These are phyloP conservation scores for Noccaea caerulescens DNA, from an alignment of 345 rosid genomes.

Conservation along the genomic window DNA sequence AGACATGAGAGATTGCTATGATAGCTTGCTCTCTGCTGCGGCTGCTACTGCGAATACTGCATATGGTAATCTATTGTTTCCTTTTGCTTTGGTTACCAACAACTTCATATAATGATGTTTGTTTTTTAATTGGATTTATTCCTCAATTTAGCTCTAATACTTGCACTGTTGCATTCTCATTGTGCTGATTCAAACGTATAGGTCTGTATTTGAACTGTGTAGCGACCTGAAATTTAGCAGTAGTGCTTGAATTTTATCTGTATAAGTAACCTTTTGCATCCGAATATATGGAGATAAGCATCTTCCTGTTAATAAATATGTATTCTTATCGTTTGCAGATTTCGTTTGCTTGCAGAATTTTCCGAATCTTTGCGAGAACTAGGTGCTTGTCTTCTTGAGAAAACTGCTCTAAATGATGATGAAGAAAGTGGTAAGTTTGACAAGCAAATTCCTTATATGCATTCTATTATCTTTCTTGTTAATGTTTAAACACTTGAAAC, in stretches of 20 bases:
- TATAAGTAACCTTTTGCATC: neutral
- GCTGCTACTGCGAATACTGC: conserved; percentile 96
- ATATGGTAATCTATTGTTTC: conserved; percentile 55
- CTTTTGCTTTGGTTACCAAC: neutral
- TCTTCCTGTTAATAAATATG: conserved; percentile 28
- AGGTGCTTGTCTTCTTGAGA: conserved; percentile 86
- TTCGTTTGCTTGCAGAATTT: conserved; percentile 70
- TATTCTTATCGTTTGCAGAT: conserved; percentile 42
- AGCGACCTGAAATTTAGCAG: neutral
- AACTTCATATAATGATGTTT: conserved; percentile 7
- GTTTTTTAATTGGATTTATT: neutral
- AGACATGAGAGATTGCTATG: conserved; percentile 91
- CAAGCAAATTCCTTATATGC: conserved; percentile 7
- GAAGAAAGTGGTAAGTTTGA: conserved; percentile 80
- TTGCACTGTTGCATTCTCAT: conserved; percentile 5
- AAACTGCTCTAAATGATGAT: conserved; percentile 75
- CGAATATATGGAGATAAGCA: conserved; percentile 23
- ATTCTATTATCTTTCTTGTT: neutral
- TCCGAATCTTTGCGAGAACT: conserved; percentile 87
- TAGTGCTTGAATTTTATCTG: neutral
- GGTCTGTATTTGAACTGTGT: no score
- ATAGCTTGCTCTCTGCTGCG: conserved; percentile 88
- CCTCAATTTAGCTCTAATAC: neutral
- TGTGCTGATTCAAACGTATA: neutral
- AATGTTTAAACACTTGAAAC: conserved; percentile 2